Evolutionary conservation across 192 early-diverging fungal species (phyloP).

Genomic region (Coemansia sp.): DNA sequence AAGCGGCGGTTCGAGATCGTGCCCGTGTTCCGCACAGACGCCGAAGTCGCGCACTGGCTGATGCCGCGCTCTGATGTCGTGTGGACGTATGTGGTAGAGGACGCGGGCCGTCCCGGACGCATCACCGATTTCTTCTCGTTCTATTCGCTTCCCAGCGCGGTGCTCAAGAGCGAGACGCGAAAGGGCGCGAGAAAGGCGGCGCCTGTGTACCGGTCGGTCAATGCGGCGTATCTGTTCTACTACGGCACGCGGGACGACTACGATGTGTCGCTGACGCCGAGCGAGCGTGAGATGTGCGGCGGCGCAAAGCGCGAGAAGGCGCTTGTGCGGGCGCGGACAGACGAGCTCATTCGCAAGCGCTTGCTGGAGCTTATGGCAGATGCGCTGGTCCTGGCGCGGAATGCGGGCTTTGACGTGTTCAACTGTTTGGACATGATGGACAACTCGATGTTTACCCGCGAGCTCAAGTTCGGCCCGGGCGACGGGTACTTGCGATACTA

Average conservation of each 20-base stretch:
- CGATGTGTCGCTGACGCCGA: slow-evolving; percentile 27
- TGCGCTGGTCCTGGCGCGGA: slow-evolving; percentile 71
- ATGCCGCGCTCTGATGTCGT: slow-evolving; percentile 81
- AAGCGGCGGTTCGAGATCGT: slow-evolving; percentile 63
- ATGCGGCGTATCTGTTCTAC: slow-evolving; percentile 95
- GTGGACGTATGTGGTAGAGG: slow-evolving; percentile 92
- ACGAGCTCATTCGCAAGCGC: slow-evolving; percentile 53
- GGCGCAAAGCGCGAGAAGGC: slow-evolving; percentile 51
- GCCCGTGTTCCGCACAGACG: slow-evolving; percentile 71
- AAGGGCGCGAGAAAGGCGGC: slow-evolving; percentile 1
- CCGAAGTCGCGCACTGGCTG: slow-evolving; percentile 91
- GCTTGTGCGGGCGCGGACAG: slow-evolving; percentile 33
- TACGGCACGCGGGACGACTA: slow-evolving; percentile 67
- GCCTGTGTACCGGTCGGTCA: slow-evolving; percentile 56
- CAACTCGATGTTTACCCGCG: slow-evolving; percentile 75
- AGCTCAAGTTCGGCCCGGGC: slow-evolving; percentile 88
- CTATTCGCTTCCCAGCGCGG: slow-evolving; percentile 91
- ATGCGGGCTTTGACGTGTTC: slow-evolving; percentile 85
- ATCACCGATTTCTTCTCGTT: slow-evolving; percentile 92
- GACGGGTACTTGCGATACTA: slow-evolving; percentile 96
- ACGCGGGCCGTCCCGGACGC: slow-evolving; percentile 58
- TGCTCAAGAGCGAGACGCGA: slow-evolving; percentile 54
- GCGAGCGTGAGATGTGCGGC: slow-evolving; percentile 41
- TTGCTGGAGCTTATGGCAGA: slow-evolving; percentile 71
- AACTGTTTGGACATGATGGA: slow-evolving; percentile 94